phyloP scores from a whole-genome alignment of 73 alveolate species.

The Paramecium octaurelia region DNA sequence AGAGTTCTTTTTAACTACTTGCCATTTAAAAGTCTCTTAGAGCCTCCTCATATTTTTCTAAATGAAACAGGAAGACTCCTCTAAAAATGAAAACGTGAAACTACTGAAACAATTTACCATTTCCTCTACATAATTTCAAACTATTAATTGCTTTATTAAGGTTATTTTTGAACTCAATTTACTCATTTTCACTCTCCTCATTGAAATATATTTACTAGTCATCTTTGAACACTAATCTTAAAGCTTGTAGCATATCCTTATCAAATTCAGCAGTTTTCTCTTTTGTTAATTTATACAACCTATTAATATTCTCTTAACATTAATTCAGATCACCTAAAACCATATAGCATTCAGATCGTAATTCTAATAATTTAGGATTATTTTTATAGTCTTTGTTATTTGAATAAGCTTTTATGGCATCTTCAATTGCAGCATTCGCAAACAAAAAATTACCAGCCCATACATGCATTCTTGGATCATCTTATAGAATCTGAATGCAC shows the following conservation, averaged over 20 bases:
- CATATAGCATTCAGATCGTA: constrained; percentile 59
- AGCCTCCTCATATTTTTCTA: constrained; percentile 65
- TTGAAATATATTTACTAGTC: constrained; percentile 22
- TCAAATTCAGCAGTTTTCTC: constrained; percentile 16
- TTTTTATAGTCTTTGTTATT: constrained; percentile 41
- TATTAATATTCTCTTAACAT: constrained; percentile 47
- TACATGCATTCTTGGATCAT: constrained; percentile 66
- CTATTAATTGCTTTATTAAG: neutral
- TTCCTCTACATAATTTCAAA: neutral
- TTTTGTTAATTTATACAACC: neutral
- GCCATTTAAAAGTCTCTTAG: constrained; percentile 62
- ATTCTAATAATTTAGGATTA: constrained; percentile 12
- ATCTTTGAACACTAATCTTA: constrained; percentile 26
- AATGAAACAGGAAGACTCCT: constrained; percentile 61
- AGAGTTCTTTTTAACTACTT: neutral
- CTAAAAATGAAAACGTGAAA: constrained; percentile 57
- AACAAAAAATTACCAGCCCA: constrained; percentile 68
- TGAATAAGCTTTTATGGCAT: constrained; percentile 65
- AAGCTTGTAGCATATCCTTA: constrained; percentile 49
- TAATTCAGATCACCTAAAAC: constrained; percentile 6
- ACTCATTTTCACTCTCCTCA: constrained; percentile 38
- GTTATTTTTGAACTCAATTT: neutral
- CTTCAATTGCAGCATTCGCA: constrained; percentile 64
- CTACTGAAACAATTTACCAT: constrained; percentile 56
- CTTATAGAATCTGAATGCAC: constrained; percentile 12